A percentile compares a stretch with the other conserved stretches of the same genome.
Conservation (phyloP, 2,329 filamentous ascomycete genomes). For the Tolypocladium pustulatum region DNA sequence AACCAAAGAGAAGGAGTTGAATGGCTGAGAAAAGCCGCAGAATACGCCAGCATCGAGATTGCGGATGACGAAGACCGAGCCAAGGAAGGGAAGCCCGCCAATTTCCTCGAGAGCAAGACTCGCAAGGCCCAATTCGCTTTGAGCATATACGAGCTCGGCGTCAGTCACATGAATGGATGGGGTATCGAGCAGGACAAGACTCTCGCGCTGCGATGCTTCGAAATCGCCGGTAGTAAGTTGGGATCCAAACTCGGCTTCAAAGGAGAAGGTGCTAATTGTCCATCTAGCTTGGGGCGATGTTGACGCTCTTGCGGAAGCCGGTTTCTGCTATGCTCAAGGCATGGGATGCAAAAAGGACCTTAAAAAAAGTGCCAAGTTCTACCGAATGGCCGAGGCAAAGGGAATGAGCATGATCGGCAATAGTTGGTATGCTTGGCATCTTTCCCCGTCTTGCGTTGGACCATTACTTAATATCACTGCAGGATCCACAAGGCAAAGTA, state of each 20-base stretch:
- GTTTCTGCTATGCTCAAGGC: conserved; percentile 91
- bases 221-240: conserved; percentile 75
- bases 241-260: not conserved
- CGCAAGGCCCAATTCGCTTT: conserved; percentile 89
- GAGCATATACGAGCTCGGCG: conserved; percentile 91
- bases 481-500: conserved; percentile 99
- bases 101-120: conserved; percentile 63
- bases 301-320: conserved; percentile 87
- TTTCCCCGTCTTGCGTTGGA: not conserved
- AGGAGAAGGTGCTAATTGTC: not conserved
- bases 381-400: conserved; percentile 81
- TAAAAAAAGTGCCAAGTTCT: conserved; percentile 86
- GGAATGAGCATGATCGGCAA: conserved; percentile 98
- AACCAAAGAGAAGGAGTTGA: conserved; percentile 83
- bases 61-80: conserved; percentile 65
- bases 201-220: conserved; percentile 83
- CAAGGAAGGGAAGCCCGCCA: conserved; percentile 52
- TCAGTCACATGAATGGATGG: conserved; percentile 98
- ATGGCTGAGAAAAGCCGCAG: conserved; percentile 87
- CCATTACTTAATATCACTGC: not conserved
- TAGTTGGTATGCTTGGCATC: conserved; percentile 64
- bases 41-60: conserved; percentile 71
- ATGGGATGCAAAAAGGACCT: conserved; percentile 92
- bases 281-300: conserved; percentile 75
- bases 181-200: conserved; percentile 87